Conservation (phyloP, 441 rosid genomes). For the Gossypium schwendimanii region DNA sequence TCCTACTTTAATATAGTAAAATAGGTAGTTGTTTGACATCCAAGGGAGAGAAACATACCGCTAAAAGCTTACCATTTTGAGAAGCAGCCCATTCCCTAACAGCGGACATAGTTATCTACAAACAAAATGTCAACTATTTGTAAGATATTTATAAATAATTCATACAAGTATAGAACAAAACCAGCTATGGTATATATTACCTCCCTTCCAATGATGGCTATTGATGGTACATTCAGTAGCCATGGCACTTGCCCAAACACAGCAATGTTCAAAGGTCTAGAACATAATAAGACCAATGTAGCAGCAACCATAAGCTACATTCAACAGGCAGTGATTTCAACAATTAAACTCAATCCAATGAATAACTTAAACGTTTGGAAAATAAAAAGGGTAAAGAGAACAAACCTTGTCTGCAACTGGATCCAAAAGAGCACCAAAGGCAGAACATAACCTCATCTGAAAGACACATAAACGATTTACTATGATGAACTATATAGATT, state of each 20-base stretch:
- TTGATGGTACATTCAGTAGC: conserved; percentile 75
- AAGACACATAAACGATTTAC: conserved; percentile 16
- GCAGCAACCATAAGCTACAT: conserved; percentile 98
- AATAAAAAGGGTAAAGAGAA: background rate
- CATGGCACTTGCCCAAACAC: conserved; percentile 60
- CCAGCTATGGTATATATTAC: conserved; percentile 26
- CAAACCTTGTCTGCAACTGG: conserved; percentile 93
- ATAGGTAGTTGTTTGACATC: background rate
- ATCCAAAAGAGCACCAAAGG: conserved; percentile 94
- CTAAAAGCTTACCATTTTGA: conserved; percentile 59
- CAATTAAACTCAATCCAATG: background rate
- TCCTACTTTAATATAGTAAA: background rate
- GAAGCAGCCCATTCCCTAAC: conserved; percentile 99
- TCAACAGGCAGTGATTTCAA: background rate
- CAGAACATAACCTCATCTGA: conserved; percentile 79
- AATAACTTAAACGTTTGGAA: background rate
- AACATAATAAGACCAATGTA: conserved; percentile 69
- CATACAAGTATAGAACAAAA: background rate
- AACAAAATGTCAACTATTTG: conserved; percentile 13
- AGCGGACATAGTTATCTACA: conserved; percentile 97
- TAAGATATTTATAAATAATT: conserved; percentile 7
- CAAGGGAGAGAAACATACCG: conserved; percentile 38
- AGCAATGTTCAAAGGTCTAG: conserved; percentile 57
- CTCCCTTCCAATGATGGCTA: conserved; percentile 96
- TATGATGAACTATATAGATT: background rate